These are phyloP conservation scores for Salix caprea DNA, from an alignment of 345 rosid species.

Conservation along the genomic window DNA sequence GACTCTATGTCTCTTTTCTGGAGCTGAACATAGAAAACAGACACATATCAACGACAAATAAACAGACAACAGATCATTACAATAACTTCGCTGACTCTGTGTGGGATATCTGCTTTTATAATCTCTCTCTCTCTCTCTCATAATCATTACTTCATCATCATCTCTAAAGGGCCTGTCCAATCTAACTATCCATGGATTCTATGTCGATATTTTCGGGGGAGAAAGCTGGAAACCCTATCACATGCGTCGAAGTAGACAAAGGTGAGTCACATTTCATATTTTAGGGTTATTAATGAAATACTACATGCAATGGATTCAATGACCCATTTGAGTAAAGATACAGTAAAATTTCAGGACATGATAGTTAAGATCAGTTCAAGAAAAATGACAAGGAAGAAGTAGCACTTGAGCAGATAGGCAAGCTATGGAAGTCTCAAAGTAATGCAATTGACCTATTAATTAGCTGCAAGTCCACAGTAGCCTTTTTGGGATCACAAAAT, in stretches of 20 bases:
- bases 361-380: not conserved
- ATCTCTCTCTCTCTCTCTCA: conserved; percentile 18
- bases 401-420: not conserved
- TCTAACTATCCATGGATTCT: conserved; percentile 25
- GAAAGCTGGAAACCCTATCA: conserved; percentile 2
- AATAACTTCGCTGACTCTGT: conserved; percentile 34
- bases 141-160: conserved; percentile 63
- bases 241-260: not conserved
- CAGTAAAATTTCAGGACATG: not conserved
- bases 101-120: conserved; percentile 13
- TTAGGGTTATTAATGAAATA: not conserved
- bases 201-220: conserved; percentile 51
- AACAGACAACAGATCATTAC: conserved; percentile 39
- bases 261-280: not conserved
- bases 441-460: conserved; percentile 1
- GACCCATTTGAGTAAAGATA: not conserved
- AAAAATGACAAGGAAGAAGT: not conserved
- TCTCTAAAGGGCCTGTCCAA: conserved; percentile 26
- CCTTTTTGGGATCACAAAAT: not conserved
- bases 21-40: conserved; percentile 64
- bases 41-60: conserved; percentile 43
- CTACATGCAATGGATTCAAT: not conserved
- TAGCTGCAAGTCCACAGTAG: conserved; percentile 11
- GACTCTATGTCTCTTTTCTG: conserved; percentile 99
- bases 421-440: not conserved